These are phyloP conservation scores for Pythium aristosporum DNA, from an alignment of 352 stramenopile genomes.

Conservation along the genomic window DNA sequence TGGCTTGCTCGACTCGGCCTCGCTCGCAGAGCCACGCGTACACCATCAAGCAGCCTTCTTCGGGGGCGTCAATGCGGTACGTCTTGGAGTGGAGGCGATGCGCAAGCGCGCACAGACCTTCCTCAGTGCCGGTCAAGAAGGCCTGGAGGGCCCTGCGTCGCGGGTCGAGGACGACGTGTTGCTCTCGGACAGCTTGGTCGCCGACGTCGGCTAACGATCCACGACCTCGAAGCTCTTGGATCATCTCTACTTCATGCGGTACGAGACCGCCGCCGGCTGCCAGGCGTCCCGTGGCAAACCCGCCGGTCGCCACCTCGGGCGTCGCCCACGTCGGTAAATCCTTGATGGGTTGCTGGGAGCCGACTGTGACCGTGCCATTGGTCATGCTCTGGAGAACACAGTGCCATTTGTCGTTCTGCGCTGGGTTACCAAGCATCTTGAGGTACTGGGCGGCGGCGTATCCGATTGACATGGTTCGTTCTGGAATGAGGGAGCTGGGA, in stretches of 20 bases:
- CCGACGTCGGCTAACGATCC: neutral
- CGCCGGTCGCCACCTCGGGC: conserved; percentile 17
- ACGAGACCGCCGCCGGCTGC: conserved; percentile 11
- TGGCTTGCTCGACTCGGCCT: conserved; percentile 1
- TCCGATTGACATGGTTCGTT: conserved; percentile 19
- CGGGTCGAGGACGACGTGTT: neutral
- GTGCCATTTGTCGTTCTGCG: conserved; percentile 12
- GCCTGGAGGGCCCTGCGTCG: neutral
- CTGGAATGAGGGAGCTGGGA: neutral
- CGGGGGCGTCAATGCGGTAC: conserved; percentile 20
- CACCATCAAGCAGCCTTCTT: conserved; percentile 27
- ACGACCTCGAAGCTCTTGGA: neutral
- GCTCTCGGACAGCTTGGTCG: neutral
- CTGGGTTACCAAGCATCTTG: conserved; percentile 8
- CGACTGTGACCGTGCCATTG: conserved; percentile 9
- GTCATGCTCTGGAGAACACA: conserved; percentile 14
- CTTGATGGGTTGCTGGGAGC: neutral
- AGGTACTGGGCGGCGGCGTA: conserved; percentile 14
- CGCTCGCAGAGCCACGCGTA: conserved; percentile 25
- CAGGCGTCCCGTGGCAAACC: conserved; percentile 17
- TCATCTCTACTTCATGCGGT: conserved; percentile 4
- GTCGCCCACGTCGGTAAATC: conserved; percentile 20
- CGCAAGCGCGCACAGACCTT: neutral
- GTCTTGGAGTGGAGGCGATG: conserved; percentile 23
- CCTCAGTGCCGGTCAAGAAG: neutral